These are phyloP conservation scores for Colletotrichum tanaceti DNA, from an alignment of 2,329 filamentous ascomycete species.

Conservation along the genomic window DNA sequence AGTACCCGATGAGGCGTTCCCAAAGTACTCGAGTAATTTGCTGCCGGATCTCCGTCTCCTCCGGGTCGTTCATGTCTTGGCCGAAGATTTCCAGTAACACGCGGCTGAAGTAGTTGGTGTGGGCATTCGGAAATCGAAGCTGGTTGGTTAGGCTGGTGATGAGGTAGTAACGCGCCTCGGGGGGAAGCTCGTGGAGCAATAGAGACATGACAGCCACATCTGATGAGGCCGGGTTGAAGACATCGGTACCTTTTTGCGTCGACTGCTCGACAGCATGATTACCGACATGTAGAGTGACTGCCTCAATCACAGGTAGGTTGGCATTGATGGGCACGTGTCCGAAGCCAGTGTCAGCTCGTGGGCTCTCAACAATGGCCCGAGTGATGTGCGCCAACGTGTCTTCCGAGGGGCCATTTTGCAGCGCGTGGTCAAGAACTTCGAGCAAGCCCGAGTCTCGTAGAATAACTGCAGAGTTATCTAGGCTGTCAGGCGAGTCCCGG, in stretches of 20 bases:
- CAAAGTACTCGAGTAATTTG: slow-evolving; percentile 90
- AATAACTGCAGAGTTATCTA: slow-evolving; percentile 70
- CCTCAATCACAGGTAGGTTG: slow-evolving; percentile 79
- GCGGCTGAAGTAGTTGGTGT: slow-evolving; percentile 94
- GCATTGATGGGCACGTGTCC: slow-evolving; percentile 75
- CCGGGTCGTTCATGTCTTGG: slow-evolving; percentile 76
- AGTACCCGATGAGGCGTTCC: slow-evolving; percentile 87
- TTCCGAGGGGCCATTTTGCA: slow-evolving; percentile 72
- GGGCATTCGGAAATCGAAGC: slow-evolving; percentile 86
- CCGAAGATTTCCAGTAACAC: slow-evolving; percentile 87
- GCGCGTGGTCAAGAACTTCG: slow-evolving; percentile 68
- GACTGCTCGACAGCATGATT: slow-evolving; percentile 74
- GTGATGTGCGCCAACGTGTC: slow-evolving; percentile 82
- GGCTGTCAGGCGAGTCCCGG: slow-evolving; percentile 72
- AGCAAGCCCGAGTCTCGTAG: slow-evolving; percentile 67
- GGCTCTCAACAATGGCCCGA: slow-evolving; percentile 74
- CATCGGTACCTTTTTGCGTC: slow-evolving; percentile 67
- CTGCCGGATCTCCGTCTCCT: slow-evolving; percentile 86
- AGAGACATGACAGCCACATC: slow-evolving; percentile 81
- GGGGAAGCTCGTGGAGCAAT: slow-evolving; percentile 78
- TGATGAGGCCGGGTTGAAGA: slow-evolving; percentile 73
- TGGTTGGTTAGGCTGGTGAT: slow-evolving; percentile 89
- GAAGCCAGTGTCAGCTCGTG: slow-evolving; percentile 69
- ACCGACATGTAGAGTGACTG: slow-evolving; percentile 85
- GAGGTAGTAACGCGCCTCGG: slow-evolving; percentile 86